Conservation (phyloP, 2,329 filamentous ascomycete species). For the Cladosporium sp. region DNA sequence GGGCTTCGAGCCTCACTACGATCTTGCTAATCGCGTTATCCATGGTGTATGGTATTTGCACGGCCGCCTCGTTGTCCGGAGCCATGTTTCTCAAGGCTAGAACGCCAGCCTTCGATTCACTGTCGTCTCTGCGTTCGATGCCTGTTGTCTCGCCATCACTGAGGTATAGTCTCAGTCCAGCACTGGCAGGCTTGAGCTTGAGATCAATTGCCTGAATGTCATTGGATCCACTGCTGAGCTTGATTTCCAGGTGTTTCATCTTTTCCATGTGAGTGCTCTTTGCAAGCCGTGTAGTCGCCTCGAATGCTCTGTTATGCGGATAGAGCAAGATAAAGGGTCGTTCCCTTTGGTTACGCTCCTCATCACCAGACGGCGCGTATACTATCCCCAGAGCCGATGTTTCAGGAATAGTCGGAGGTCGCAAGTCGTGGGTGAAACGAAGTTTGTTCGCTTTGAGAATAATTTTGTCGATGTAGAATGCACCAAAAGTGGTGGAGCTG, state of each 20-base stretch:
- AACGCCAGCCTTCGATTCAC: slow-evolving; percentile 14
- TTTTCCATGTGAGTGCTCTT: slow-evolving; percentile 74
- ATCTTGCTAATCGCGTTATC: slow-evolving; percentile 62
- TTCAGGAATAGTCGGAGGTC: slow-evolving; percentile 29
- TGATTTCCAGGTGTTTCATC: slow-evolving; percentile 71
- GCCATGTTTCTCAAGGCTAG: slow-evolving; percentile 20
- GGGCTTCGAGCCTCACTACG: slow-evolving; percentile 60
- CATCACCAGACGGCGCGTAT: slow-evolving; percentile 9
- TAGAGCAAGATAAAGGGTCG: slow-evolving; percentile 61
- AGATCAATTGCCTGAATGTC: slow-evolving; percentile 48
- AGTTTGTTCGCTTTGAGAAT: slow-evolving; percentile 62
- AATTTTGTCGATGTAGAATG: slow-evolving; percentile 71
- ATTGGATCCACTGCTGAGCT: slow-evolving; percentile 72
- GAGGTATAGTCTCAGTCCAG: slow-evolving; percentile 55
- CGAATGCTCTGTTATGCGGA: slow-evolving; percentile 64
- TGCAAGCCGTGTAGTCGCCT: slow-evolving; percentile 62
- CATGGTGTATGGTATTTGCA: slow-evolving; percentile 76
- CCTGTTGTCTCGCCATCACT: slow-evolving; percentile 39
- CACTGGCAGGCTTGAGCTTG: slow-evolving; percentile 55
- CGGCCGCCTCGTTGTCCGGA: slow-evolving; percentile 46
- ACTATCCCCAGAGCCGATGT: slow-evolving; percentile 9
- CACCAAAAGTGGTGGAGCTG: slow-evolving; percentile 61
- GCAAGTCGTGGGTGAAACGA: slow-evolving; percentile 61
- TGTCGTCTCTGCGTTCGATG: slow-evolving; percentile 6
- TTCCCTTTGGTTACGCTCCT: slow-evolving; percentile 12